Evolutionary conservation across 768 basidiomycete genomes (phyloP), one percentile per base, ranked within the genome.

Genomic region (Tylopilus intermedius): DNA sequence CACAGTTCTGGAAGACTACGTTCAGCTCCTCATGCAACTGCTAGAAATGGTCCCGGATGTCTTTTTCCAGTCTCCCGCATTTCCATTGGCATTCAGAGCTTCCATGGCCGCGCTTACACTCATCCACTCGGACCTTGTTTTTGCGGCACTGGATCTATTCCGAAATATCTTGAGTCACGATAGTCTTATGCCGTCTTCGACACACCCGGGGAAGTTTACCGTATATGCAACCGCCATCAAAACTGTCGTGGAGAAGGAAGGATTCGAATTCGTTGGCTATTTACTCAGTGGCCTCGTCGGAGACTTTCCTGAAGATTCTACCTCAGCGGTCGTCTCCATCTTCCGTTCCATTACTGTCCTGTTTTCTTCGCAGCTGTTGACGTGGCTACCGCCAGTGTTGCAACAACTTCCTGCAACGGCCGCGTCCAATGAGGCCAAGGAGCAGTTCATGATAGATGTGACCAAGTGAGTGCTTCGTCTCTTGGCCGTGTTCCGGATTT

Each of bases 1-100:
- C 32, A 37, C 57, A 98, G 96, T 97, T 26, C 73, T 99, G 62
- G 95, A 98, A 67, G 96, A 99, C 65, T 98, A 94, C 59, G 65
- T 93, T 47, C 93, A 91, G 56, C 78, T 93, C 71, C 71, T 92
- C 13, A 69, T 84, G 49, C 82, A 84, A 57, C 73, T 94, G 62
- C 69, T 85, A 45, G 79, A 84, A 40, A 71, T 77, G 57, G 75
- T 79, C 0, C 91, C 95, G 5, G 83, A 88, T 47, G 72, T 90
- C 40, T 80, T 94, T 58, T 88, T 95, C 72, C 76, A 83, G 55
- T 90, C 90, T 2, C 73, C 86, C 6, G 77, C 81, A 11, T 90
- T 97, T 69, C 82, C 88, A 5, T 66, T 84, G 45, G 86, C 87
- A 9, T 88, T 96, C 72, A 80, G 81, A 33, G 83, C 84, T 41